phyloP scores from a whole-genome alignment of 1,284 basidiomycete genomes.

The Irpex sp. region DNA sequence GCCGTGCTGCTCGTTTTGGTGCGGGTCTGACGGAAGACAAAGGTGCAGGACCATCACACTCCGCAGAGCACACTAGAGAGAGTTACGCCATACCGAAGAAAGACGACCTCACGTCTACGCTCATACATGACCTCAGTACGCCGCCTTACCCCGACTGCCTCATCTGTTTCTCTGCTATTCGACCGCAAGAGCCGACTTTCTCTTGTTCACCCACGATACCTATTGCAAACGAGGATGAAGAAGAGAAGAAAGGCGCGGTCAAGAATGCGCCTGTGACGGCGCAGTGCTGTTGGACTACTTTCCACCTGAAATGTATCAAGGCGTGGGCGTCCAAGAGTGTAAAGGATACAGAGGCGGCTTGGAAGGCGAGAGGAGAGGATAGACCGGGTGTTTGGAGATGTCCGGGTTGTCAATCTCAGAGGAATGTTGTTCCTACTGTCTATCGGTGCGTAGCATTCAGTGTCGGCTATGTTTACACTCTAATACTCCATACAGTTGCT shows the following conservation, averaged over 20 bases:
- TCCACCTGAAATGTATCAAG: slow-evolving; percentile 78
- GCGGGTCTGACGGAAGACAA: background rate
- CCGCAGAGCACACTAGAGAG: background rate
- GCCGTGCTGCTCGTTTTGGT: background rate
- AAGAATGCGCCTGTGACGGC: slow-evolving; percentile 24
- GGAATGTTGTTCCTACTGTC: slow-evolving; percentile 57
- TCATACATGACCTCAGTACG: slow-evolving; percentile 58
- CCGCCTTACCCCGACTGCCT: slow-evolving; percentile 75
- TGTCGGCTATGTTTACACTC: background rate
- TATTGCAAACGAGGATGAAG: slow-evolving; percentile 31
- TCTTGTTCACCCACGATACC: slow-evolving; percentile 67
- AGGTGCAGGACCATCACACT: background rate
- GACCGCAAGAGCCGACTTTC: slow-evolving; percentile 72
- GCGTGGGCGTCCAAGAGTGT: slow-evolving; percentile 79
- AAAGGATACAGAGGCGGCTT: slow-evolving; percentile 73
- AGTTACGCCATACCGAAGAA: slow-evolving; percentile 15
- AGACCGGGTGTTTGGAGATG: slow-evolving; percentile 79
- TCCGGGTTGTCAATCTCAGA: slow-evolving; percentile 81
- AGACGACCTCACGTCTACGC: slow-evolving; percentile 67
- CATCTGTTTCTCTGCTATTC: slow-evolving; percentile 75
- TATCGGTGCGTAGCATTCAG: slow-evolving; percentile 54
- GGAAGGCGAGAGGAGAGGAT: slow-evolving; percentile 67
- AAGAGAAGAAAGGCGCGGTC: slow-evolving; percentile 24
- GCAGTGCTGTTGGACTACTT: slow-evolving; percentile 81
- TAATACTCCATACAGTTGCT: slow-evolving; percentile 53